Evolutionary conservation across 2,329 filamentous ascomycete species (phyloP).

Genomic region (Rosellinia necatrix): DNA sequence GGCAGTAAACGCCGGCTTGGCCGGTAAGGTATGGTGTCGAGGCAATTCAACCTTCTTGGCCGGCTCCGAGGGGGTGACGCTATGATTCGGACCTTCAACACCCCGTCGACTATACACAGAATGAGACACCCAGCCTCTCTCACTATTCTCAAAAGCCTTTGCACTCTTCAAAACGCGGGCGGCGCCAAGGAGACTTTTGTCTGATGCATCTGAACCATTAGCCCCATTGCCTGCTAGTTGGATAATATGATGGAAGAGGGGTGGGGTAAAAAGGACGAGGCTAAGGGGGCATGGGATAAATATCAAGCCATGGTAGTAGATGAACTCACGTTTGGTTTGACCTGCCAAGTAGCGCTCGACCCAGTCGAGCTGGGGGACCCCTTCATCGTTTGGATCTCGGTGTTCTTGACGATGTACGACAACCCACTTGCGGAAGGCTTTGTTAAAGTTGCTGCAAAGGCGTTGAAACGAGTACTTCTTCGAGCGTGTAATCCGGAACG

Average conservation of each 20-base stretch:
- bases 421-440: conserved; percentile 33
- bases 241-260: background rate
- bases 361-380: background rate
- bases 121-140: conserved; percentile 16
- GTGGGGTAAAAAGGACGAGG: background rate
- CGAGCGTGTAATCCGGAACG: conserved; percentile 34
- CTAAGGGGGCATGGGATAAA: no score
- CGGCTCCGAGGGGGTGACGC: background rate
- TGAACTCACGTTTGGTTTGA: background rate
- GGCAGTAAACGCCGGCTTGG: background rate
- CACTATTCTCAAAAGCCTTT: conserved; percentile 3
- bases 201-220: background rate
- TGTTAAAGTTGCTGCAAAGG: conserved; percentile 30
- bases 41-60: background rate
- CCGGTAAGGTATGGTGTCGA: background rate
- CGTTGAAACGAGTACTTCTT: conserved; percentile 36
- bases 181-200: background rate
- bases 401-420: background rate
- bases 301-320: background rate
- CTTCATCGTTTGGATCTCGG: background rate
- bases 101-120: background rate
- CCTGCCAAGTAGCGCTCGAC: background rate
- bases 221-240: background rate
- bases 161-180: background rate
- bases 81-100: background rate